phyloP scores from a whole-genome alignment of 768 basidiomycete genomes.

The Russula ochroleuca region DNA sequence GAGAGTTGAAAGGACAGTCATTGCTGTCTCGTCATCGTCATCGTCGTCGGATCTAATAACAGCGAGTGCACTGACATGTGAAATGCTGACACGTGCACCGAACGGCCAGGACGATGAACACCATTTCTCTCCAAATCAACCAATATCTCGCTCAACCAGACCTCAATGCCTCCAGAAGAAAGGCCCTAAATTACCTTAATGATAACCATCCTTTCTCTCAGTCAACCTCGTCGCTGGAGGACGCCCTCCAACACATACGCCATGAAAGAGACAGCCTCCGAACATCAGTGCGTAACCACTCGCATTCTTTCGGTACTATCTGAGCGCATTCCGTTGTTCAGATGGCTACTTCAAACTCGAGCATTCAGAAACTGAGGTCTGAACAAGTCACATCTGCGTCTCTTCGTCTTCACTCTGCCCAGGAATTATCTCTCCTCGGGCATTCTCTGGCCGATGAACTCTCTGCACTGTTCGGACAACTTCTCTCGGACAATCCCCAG shows the following conservation, averaged over 20 bases:
- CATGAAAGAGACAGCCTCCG: constrained; percentile 31
- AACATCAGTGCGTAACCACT: constrained; percentile 31
- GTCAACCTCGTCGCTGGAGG: constrained; percentile 38
- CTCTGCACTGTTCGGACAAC: constrained; percentile 55
- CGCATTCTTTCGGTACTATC: constrained; percentile 24
- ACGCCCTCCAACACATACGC: constrained; percentile 45
- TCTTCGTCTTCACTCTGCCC: constrained; percentile 55
- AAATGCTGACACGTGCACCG: constrained; percentile 3
- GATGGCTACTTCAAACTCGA: constrained; percentile 51
- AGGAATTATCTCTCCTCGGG: constrained; percentile 69
- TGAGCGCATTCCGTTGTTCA: constrained; percentile 48
- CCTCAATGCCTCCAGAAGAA: constrained; percentile 35
- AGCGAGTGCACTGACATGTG: background rate
- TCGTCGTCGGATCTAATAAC: background rate
- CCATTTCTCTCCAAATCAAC: constrained; percentile 41
- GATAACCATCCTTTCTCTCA: constrained; percentile 43
- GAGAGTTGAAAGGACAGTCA: constrained; percentile 34
- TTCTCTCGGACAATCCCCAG: constrained; percentile 54
- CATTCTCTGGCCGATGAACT: constrained; percentile 79
- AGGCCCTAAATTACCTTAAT: constrained; percentile 41
- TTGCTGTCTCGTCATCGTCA: constrained; percentile 15
- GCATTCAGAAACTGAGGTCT: constrained; percentile 45
- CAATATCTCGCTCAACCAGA: constrained; percentile 49
- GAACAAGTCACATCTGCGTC: constrained; percentile 47
- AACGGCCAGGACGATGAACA: constrained; percentile 9